phyloP scores from a whole-genome alignment of 305 asterid species.

The Galium porrigens region DNA sequence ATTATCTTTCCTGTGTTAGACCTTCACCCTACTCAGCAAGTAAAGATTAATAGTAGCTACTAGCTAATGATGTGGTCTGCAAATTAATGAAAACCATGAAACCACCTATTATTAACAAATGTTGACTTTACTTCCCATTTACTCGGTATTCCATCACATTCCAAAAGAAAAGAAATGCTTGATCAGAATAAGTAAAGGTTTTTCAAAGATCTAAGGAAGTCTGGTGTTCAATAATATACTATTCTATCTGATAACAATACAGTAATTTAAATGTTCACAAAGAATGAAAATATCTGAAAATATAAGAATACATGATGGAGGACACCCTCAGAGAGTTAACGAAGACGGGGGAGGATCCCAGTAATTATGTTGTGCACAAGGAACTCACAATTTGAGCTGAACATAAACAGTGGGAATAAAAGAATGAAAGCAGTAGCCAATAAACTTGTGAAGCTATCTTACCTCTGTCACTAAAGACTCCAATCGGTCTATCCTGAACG shows the following conservation, averaged over 20 bases:
- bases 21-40: neutral
- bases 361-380: neutral
- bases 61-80: neutral
- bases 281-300: neutral
- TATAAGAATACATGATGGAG: neutral
- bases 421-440: conserved; percentile 9
- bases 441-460: conserved; percentile 17
- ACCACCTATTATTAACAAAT: neutral
- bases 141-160: neutral
- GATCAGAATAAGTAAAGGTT: neutral
- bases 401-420: neutral
- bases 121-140: conserved; percentile 1
- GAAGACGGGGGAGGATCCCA: neutral
- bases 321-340: neutral
- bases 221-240: neutral
- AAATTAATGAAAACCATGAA: neutral
- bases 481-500: conserved; percentile 83
- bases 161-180: neutral
- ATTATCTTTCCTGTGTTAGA: neutral
- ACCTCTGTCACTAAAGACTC: conserved; percentile 90
- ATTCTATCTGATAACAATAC: no score
- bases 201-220: neutral
- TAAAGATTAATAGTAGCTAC: neutral
- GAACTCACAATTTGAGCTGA: neutral
- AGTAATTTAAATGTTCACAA: neutral